These are phyloP conservation scores for Vigna angularis DNA, from an alignment of 306 rosid genomes.

Conservation along the genomic window DNA sequence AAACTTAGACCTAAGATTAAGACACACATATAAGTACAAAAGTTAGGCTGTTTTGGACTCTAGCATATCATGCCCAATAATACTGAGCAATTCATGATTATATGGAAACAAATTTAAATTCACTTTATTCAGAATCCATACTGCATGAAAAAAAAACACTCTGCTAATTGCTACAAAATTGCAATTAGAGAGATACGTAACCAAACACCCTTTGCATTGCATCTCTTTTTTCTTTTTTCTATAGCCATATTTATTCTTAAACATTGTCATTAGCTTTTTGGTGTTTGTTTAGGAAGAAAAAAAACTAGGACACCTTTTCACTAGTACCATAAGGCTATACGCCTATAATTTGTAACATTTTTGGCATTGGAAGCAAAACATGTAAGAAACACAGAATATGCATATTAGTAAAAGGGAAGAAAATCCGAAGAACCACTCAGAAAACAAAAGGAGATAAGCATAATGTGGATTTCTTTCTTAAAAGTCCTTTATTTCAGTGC, in stretches of 20 bases:
- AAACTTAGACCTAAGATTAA: constrained; percentile 25
- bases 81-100: constrained; percentile 7
- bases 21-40: constrained; percentile 34
- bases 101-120: constrained; percentile 31
- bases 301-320: constrained; percentile 33
- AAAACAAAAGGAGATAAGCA: background rate
- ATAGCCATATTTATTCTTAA: background rate
- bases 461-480: constrained; percentile 4
- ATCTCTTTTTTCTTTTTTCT: no score
- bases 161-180: constrained; percentile 15
- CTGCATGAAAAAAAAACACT: background rate
- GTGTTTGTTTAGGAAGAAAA: constrained; percentile 1
- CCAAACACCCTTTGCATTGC: no score
- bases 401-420: background rate
- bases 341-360: background rate
- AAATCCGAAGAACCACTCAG: background rate
- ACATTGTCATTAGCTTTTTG: constrained; percentile 7
- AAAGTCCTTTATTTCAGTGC: constrained; percentile 8
- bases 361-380: constrained; percentile 31
- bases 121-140: constrained; percentile 2
- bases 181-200: background rate
- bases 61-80: background rate
- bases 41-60: constrained; percentile 17
- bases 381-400: constrained; percentile 11
- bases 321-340: background rate